Evolutionary conservation across 352 stramenopile genomes (phyloP), one percentile per base, ranked within the genome.

Genomic region (Phytophthora tubulina): DNA sequence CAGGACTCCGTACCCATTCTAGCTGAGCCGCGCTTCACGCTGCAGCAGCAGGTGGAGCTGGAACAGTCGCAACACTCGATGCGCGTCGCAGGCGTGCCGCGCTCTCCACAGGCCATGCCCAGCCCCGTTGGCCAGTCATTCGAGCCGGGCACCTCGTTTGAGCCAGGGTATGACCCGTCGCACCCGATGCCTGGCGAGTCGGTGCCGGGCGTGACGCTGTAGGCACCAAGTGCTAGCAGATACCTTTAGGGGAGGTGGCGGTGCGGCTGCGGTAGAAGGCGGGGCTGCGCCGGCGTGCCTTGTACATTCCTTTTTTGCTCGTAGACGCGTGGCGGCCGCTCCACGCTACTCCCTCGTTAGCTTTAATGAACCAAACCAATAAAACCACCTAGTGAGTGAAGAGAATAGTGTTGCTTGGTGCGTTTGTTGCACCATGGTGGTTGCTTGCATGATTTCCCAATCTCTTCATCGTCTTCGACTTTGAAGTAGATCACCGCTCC

Each of bases 191-290:
- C 72, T 1, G 64, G 64, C 27, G 55, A 63, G 9, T 81, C 70
- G 13, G 70, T 79, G 35, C 73, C 75, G 36, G 76, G 76, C n/a
- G 76, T 84, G 63, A 84, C 76, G 39, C 55, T 84, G 32, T 84
- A 75, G 17, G 21, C 33, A 36, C n/a, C 52, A 39, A 50, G 46
- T 53, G 58, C 51, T 71, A 79, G 63, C 72, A 79, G 58, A 63
- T 53, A 69, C 49, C 45, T 33, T 63, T 63, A 55, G 41, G 55
- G 49, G 66, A 75, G 38, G 38, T 53, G 58, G 45, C 45, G 63
- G 58, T 46, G 64, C 48, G 33, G 55, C 50, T 45, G 50, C 54
- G 14, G 59, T 63, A 56, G 54, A 63, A 62, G 60, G 46, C 42
- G 54, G 41, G 21, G 42, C 21, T 51, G 64, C 45, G 46, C 57